Percentiles rank a stretch among this genome's conserved stretches.
Conservation (phyloP, 257 asterid genomes). For the Anisodus acutangulus region DNA sequence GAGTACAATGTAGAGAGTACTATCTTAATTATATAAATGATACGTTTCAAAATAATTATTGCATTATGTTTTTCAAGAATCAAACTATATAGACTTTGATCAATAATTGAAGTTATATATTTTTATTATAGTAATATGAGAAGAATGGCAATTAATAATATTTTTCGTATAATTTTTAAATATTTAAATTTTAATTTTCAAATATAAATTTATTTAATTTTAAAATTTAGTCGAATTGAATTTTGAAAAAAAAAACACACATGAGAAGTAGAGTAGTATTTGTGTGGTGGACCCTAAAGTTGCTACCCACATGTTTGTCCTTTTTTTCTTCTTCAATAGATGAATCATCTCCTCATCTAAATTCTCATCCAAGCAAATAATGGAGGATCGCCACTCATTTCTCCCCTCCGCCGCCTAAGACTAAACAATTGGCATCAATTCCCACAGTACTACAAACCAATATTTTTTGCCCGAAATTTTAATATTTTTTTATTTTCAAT, state of each 20-base stretch:
- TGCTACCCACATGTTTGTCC: constrained; percentile 45
- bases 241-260: no score
- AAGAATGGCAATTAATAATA: no score
- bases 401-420: neutral
- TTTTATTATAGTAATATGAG: no score
- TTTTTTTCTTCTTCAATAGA: constrained; percentile 30
- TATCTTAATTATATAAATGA: neutral
- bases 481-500: no score
- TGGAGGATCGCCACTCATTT: constrained; percentile 6
- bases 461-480: neutral
- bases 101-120: no score
- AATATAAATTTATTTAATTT: no score
- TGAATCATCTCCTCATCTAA: constrained; percentile 56
- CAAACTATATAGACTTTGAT: no score
- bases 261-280: neutral
- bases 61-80: no score
- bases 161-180: no score
- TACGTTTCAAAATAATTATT: neutral
- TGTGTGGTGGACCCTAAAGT: constrained; percentile 47
- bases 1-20: neutral
- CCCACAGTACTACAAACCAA: neutral
- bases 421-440: neutral
- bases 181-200: no score
- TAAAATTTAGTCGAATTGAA: no score
- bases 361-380: constrained; percentile 64